Conservation (phyloP, 305 asterid species). For the Caryopteris hybrid region DNA sequence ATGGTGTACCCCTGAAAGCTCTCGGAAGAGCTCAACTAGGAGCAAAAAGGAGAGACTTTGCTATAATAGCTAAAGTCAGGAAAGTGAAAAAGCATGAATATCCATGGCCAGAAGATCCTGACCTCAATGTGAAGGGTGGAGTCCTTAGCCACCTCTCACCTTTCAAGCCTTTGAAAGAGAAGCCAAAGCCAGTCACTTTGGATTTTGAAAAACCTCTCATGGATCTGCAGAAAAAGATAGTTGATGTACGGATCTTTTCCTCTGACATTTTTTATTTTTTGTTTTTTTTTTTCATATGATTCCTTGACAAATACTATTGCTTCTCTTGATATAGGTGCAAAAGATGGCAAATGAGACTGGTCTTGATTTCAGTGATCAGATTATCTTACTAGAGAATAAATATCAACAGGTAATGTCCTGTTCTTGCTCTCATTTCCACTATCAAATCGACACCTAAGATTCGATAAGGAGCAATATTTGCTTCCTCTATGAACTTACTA, state of each 20-base stretch:
- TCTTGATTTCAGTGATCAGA: slow-evolving; percentile 78
- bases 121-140: slow-evolving; percentile 80
- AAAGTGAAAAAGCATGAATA: slow-evolving; percentile 70
- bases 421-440: slow-evolving; percentile 10
- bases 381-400: slow-evolving; percentile 68
- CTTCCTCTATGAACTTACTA: not conserved
- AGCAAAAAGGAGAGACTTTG: slow-evolving; percentile 42
- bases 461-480: not conserved
- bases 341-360: slow-evolving; percentile 96
- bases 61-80: slow-evolving; percentile 55
- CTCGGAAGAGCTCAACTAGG: slow-evolving; percentile 63
- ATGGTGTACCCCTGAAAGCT: slow-evolving; percentile 63
- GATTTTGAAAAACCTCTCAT: slow-evolving; percentile 79
- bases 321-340: slow-evolving; percentile 58
- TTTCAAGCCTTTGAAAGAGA: slow-evolving; percentile 86
- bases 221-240: slow-evolving; percentile 59
- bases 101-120: slow-evolving; percentile 79
- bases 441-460: not conserved
- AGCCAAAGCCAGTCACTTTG: slow-evolving; percentile 76
- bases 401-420: slow-evolving; percentile 56
- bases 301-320: not conserved
- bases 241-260: slow-evolving; percentile 39
- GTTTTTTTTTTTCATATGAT: not conserved
- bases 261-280: not conserved
- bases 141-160: slow-evolving; percentile 69